Percentiles rank a stretch among this genome's conserved stretches.
Conservation (phyloP, 805 yeast species). For the Peterozyma xylosa region DNA sequence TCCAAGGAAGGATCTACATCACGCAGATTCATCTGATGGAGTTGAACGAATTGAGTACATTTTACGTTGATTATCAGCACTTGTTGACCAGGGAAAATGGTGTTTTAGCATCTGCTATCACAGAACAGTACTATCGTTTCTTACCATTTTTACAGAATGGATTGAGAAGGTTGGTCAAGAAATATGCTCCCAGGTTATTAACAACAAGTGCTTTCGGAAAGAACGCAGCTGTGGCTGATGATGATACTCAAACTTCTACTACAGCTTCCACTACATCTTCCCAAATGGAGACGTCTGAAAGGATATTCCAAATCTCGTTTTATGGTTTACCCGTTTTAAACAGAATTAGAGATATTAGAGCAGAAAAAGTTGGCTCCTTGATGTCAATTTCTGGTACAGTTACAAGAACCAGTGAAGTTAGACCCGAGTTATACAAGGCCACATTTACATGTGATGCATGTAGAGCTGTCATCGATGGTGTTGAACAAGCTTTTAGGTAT, state of each 20-base stretch:
- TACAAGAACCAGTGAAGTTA: conserved; percentile 90
- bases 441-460: conserved; percentile 88
- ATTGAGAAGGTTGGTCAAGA: conserved; percentile 62
- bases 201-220: conserved; percentile 31
- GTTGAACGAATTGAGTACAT: conserved; percentile 62
- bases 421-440: conserved; percentile 87
- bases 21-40: conserved; percentile 80
- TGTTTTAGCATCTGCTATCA: conserved; percentile 80
- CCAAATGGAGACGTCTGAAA: conserved; percentile 46
- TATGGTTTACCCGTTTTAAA: conserved; percentile 77
- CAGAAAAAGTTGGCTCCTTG: conserved; percentile 81
- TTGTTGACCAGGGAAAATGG: conserved; percentile 71
- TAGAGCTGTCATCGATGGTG: conserved; percentile 74
- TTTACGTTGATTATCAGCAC: conserved; percentile 83
- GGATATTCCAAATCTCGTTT: conserved; percentile 84
- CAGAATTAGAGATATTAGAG: conserved; percentile 83
- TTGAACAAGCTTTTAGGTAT: conserved; percentile 87
- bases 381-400: conserved; percentile 90
- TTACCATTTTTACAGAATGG: conserved; percentile 78
- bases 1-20: conserved; percentile 56
- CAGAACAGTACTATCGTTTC: conserved; percentile 89
- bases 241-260: conserved; percentile 17
- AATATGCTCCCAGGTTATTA: conserved; percentile 67
- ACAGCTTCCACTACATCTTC: conserved; percentile 34
- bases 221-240: conserved; percentile 23